These are phyloP conservation scores for Rozella allomycis DNA, from an alignment of 371 early-diverging fungal genomes.

Conservation along the genomic window DNA sequence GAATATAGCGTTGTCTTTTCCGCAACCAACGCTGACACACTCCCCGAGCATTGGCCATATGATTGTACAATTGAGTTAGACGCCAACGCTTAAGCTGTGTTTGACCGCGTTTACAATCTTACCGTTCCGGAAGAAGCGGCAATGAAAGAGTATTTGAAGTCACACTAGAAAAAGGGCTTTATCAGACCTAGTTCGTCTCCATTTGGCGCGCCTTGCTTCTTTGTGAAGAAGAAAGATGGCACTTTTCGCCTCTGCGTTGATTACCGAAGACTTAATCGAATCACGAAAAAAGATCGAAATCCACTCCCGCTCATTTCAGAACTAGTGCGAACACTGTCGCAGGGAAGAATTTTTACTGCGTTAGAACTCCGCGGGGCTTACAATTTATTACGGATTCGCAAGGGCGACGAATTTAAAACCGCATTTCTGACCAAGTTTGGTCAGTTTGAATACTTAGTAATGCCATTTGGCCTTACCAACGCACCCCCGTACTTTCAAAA, in stretches of 20 bases:
- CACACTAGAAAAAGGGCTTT: constrained; percentile 10
- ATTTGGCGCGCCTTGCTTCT: constrained; percentile 27
- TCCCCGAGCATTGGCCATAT: no score
- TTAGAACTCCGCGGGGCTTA: constrained; percentile 21
- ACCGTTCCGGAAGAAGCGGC: no score
- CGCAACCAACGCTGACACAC: no score
- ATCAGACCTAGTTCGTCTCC: constrained; percentile 19
- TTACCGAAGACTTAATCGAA: constrained; percentile 23
- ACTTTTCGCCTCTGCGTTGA: constrained; percentile 16
- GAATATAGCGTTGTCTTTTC: no score
- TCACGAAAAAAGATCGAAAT: constrained; percentile 15
- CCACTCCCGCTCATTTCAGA: constrained; percentile 23
- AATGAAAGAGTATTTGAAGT: constrained; percentile 9
- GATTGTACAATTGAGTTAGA: no score
- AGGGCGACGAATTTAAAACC: constrained; percentile 13
- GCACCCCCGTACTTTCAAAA: constrained; percentile 21
- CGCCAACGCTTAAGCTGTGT: no score
- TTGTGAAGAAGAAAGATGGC: constrained; percentile 32
- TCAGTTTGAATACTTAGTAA: constrained; percentile 16
- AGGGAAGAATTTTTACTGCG: constrained; percentile 16
- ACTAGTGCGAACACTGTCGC: constrained; percentile 10
- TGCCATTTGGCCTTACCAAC: constrained; percentile 26
- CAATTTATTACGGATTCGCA: constrained; percentile 11
- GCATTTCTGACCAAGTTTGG: constrained; percentile 24
- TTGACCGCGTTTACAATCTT: no score